Percentiles rank a stretch among this genome's conserved stretches.
phyloP scores from a whole-genome alignment of 306 rosid genomes.

The Trifolium pratense region DNA sequence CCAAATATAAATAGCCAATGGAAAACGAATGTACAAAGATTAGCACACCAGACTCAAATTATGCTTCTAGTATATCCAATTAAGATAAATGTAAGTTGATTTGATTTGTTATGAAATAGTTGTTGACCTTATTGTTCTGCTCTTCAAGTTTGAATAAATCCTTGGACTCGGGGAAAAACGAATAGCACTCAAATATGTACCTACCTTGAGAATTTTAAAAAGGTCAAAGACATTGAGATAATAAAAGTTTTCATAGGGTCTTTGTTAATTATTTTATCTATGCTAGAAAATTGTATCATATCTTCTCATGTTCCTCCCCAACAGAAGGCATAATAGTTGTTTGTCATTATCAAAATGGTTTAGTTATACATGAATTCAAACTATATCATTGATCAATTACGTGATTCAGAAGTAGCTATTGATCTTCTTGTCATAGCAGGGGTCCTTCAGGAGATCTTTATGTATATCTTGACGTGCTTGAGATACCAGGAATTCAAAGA shows the following conservation, averaged over 20 bases:
- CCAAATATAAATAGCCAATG: background rate
- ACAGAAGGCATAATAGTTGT: constrained; percentile 7
- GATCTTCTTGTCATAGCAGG: constrained; percentile 59
- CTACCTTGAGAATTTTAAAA: constrained; percentile 17
- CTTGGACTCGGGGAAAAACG: constrained; percentile 21
- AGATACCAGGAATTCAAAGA: constrained; percentile 84
- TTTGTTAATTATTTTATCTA: constrained; percentile 24
- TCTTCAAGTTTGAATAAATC: constrained; percentile 30
- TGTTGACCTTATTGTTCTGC: constrained; percentile 22
- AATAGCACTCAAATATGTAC: constrained; percentile 13
- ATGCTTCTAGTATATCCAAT: constrained; percentile 17
- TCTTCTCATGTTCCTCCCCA: constrained; percentile 20
- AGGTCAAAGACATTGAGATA: constrained; percentile 25
- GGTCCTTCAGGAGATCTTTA: constrained; percentile 96
- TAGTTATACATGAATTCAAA: constrained; percentile 32
- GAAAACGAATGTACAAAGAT: constrained; percentile 20
- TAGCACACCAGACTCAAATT: background rate
- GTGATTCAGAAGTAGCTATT: constrained; percentile 41
- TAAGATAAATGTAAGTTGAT: constrained; percentile 14
- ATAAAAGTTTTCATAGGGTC: constrained; percentile 7
- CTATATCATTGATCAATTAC: constrained; percentile 23
- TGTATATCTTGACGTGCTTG: constrained; percentile 86
- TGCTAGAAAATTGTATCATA: constrained; percentile 28
- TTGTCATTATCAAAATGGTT: constrained; percentile 29
- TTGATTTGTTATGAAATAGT: constrained; percentile 18